Percentiles rank a stretch among this genome's conserved stretches.
These are phyloP conservation scores for Thielaviopsis cerberus DNA, from an alignment of 2,329 filamentous ascomycete species.

Conservation along the genomic window DNA sequence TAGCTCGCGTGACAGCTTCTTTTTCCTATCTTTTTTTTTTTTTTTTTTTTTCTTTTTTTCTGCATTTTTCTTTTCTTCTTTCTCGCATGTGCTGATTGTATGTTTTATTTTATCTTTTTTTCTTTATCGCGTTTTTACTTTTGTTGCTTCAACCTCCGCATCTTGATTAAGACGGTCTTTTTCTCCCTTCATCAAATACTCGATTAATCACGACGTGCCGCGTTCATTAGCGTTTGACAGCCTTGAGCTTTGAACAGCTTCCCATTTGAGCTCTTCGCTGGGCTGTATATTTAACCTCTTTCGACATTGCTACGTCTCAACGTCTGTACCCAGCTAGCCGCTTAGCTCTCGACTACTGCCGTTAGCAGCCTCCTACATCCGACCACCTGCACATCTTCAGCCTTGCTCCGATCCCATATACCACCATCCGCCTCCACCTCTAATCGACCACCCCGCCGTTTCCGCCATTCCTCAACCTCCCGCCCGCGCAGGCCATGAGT, in stretches of 20 bases:
- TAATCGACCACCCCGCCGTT: too few relatives aligned
- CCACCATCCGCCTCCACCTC: background rate
- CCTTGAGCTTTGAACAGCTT: background rate
- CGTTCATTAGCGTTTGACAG: background rate
- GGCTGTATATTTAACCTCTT: background rate
- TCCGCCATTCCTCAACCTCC: too few relatives aligned
- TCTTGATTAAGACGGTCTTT: background rate
- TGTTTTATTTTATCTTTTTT: too few relatives aligned
- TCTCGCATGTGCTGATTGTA: too few relatives aligned
- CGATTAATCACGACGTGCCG: background rate
- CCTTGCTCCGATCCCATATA: background rate
- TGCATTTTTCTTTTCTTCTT: background rate
- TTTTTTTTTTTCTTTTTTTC: background rate
- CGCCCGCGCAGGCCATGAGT: conserved; percentile 2
- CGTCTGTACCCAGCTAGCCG: too few relatives aligned
- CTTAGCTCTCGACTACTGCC: too few relatives aligned
- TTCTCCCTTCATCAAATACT: background rate
- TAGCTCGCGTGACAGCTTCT: background rate
- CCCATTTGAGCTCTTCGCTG: background rate
- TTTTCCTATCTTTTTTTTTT: too few relatives aligned
- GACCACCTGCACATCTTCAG: too few relatives aligned
- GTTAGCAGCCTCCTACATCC: too few relatives aligned
- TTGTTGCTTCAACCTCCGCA: background rate
- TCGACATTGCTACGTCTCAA: too few relatives aligned
- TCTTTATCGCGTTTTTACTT: too few relatives aligned